Evolutionary conservation across 2,329 filamentous ascomycete genomes (phyloP).

Genomic region (Dactylella cylindrospora): DNA sequence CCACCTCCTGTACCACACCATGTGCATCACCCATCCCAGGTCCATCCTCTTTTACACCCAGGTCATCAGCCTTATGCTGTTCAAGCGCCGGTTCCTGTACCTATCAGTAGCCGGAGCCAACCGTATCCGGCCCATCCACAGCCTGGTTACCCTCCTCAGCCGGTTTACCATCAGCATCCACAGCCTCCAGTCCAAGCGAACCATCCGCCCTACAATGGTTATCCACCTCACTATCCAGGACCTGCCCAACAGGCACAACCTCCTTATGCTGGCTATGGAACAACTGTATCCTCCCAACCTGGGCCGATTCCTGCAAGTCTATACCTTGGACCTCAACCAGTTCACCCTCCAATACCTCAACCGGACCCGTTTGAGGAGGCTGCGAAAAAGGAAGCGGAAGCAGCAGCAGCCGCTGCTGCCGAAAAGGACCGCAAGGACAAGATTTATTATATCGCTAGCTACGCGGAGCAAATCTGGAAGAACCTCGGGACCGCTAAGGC

Average conservation of each 20-base stretch:
- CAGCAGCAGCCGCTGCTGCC: constrained; percentile 6
- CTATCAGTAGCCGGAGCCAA: constrained; percentile 9
- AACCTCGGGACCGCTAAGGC: constrained; percentile 24
- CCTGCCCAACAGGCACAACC: constrained; percentile 12
- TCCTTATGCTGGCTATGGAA: constrained; percentile 26
- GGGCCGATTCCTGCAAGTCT: constrained; percentile 4
- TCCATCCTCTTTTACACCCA: constrained; percentile 7
- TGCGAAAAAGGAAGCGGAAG: constrained; percentile 7
- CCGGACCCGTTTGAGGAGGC: constrained; percentile 30
- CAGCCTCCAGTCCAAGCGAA: constrained; percentile 2
- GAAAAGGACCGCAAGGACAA: constrained; percentile 37
- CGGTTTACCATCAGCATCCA: constrained; percentile 19
- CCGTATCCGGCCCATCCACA: constrained; percentile 4
- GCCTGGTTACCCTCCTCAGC: constrained; percentile 12
- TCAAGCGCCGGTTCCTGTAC: constrained; percentile 6
- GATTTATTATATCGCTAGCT: constrained; percentile 26
- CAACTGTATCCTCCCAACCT: not conserved
- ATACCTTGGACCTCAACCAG: constrained; percentile 8
- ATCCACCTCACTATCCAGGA: constrained; percentile 7
- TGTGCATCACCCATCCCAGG: constrained; percentile 1
- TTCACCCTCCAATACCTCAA: constrained; percentile 10
- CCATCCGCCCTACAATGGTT: constrained; percentile 8
- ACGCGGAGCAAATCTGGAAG: constrained; percentile 34
- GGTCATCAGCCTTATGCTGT: constrained; percentile 1
- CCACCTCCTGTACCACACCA: constrained; percentile 15